A percentile compares a stretch with the other conserved stretches of the same genome.
Evolutionary conservation across 352 stramenopile genomes (phyloP).

Genomic region (Globisporangium megalacanthum): DNA sequence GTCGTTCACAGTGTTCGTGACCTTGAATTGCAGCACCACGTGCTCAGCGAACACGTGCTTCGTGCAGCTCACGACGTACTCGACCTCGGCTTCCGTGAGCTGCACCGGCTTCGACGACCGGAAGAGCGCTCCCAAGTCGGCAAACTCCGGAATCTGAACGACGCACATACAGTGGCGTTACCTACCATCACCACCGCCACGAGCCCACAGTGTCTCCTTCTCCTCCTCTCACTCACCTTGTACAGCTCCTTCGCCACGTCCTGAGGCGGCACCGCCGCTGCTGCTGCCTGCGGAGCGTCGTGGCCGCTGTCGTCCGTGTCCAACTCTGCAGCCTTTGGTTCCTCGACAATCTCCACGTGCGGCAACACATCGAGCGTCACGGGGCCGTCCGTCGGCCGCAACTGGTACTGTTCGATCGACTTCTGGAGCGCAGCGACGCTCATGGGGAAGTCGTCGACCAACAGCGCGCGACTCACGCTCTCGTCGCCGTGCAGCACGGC

Average conservation of each 20-base stretch:
- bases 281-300: conserved; percentile 20
- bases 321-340: conserved; percentile 19
- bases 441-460: conserved; percentile 79
- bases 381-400: conserved; percentile 65
- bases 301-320: conserved; percentile 35
- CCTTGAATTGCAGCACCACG: conserved; percentile 96
- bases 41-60: conserved; percentile 97
- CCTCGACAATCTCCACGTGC: conserved; percentile 71
- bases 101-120: conserved; percentile 86
- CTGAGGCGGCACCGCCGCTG: conserved; percentile 36
- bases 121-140: conserved; percentile 91
- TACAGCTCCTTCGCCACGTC: conserved; percentile 92
- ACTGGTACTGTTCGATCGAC: conserved; percentile 85
- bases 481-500: conserved; percentile 65
- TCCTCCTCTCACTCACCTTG: conserved; percentile 41
- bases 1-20: conserved; percentile 98
- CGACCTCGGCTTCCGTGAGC: conserved; percentile 96
- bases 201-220: background rate
- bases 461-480: conserved; percentile 38
- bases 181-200: background rate
- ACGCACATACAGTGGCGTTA: background rate
- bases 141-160: conserved; percentile 91
- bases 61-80: conserved; percentile 96
- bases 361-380: conserved; percentile 83
- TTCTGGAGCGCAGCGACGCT: conserved; percentile 67